Base-by-base conservation (phyloP, 352 stramenopile genomes). In the Discostella stelligera region DNA sequence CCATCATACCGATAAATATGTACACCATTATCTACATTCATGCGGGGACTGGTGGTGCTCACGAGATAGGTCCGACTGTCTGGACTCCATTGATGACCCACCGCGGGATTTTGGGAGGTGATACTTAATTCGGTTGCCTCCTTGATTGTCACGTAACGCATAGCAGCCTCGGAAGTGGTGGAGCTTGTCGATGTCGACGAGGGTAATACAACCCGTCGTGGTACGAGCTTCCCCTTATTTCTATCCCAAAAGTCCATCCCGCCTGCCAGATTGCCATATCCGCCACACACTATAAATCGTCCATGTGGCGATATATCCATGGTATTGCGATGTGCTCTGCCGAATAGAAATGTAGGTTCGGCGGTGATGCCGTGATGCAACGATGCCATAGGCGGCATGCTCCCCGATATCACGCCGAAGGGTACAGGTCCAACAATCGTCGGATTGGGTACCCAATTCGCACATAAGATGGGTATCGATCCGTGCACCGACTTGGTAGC, bases 11-110 rank as follows among this genome's bases (percentile, higher is more conserved):
- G 91, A 87, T 98, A 99, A 3, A 98, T 72, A 79, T 97, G 95
- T 25, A 98, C 95, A 59, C 95, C 95, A 82, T 99, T 99, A 83
- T 99, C 97, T 9, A 99, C 96, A 88, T 98, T 98, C 89, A 99
- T 96, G 50, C 96, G 93, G n/a, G 97, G 97, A 69, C 97, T 98
- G 18, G 95, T 98, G 20, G 96, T 99, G 18, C 94, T 95, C 44
- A 96, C 98, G 44, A 97, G 80, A 74, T 99, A 98, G 0, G 82
- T 81, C 30, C 87, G 89, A 49, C 91, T 97, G 80, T 98, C 95
- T 1, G 97, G 96, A 18, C 93, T 97, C 97, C 97, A 99, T 18
- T 87, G 86, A 71, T 94, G 94, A 49, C 85, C 83, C 11, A 95
- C 90, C 11, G 89, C 85, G 23, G 82, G 86, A 77, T 61, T 75